Evolutionary conservation across 495 filamentous ascomycete genomes (phyloP).

Genomic region (Podospora anserina): DNA sequence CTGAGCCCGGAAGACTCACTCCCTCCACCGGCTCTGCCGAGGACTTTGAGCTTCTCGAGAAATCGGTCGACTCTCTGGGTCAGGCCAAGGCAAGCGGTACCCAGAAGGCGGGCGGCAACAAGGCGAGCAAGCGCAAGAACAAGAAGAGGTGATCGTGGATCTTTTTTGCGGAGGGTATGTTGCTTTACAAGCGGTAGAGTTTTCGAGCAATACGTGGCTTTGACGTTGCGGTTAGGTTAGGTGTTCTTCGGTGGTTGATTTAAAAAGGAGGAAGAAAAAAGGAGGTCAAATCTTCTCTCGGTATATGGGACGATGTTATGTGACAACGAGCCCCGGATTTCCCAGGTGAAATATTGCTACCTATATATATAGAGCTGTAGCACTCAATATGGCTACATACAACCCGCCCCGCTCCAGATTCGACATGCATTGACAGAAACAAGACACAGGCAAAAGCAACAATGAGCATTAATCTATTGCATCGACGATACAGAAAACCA

Average conservation of each 20-base stretch:
- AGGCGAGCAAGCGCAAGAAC: slow-evolving; percentile 44
- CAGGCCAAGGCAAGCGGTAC: slow-evolving; percentile 42
- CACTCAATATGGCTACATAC: not conserved
- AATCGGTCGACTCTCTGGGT: slow-evolving; percentile 44
- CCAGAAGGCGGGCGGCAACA: slow-evolving; percentile 36
- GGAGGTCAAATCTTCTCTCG: not conserved
- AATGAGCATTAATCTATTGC: slow-evolving; percentile 4
- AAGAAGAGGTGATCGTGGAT: slow-evolving; percentile 43
- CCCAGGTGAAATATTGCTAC: not conserved
- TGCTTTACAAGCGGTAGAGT: not conserved
- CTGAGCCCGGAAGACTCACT: slow-evolving; percentile 40
- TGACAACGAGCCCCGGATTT: not conserved
- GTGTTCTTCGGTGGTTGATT: not conserved
- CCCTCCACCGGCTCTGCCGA: slow-evolving; percentile 49
- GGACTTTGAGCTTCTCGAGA: slow-evolving; percentile 57
- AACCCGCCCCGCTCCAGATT: not conserved
- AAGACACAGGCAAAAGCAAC: not conserved
- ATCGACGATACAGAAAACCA: not conserved
- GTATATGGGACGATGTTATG: not conserved
- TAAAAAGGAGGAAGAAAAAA: not conserved
- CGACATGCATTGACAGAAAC: not conserved
- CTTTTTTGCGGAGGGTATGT: not conserved
- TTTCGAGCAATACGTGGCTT: not conserved
- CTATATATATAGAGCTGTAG: not conserved
- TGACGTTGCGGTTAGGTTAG: not conserved